Base-by-base conservation (phyloP, 768 basidiomycete species). In the Hirschioporus abietinus region DNA sequence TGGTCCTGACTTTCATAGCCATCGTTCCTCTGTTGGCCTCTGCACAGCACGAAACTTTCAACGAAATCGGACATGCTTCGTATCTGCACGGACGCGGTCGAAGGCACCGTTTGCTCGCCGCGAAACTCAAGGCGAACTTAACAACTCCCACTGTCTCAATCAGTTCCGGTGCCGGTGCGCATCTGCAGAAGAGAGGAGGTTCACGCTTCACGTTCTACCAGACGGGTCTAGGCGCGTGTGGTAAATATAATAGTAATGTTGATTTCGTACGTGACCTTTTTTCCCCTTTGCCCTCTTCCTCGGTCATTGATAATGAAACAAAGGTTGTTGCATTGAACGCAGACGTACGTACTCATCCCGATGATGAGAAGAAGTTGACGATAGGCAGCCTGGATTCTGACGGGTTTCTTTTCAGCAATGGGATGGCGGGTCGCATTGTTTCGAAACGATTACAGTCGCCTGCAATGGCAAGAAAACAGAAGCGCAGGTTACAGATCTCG, bases 391-490 rank as follows among this genome's bases (percentile, higher is more conserved):
- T 52, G 20, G 12, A 15, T 52, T 52, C 42, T 52, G 12, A 52
- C 20, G 42, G n/a, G 42, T 23, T 34, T 18, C 27, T 18, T 58
- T 25, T 15, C 24, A 70, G 69, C 68, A 70, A 70, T 70, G 70
- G 35, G 74, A 70, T 63, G 78, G 78, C 12, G 75, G 75, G 1
- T 71, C 76, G 7, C 67, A 78, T 60, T 80, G 79, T 67, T 74
- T 74, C 63, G 70, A 75, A 66, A 68, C 68, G 17, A 77, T 80
- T 69, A 75, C 75, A 18, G 79, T 80, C 67, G 63, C 69, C 9
- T 77, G 75, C 68, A 71, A 72, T 58, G 79, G 79, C 60, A 78
- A 77, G 65, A 72, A 72, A n/a, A 71, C 73, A 27, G 66, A 64
- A 20, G 79, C 79, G 0, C 69, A 68, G 9, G 76, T 80, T 58